phyloP scores from a whole-genome alignment of 495 filamentous ascomycete species.

The Penicillium paradoxum region DNA sequence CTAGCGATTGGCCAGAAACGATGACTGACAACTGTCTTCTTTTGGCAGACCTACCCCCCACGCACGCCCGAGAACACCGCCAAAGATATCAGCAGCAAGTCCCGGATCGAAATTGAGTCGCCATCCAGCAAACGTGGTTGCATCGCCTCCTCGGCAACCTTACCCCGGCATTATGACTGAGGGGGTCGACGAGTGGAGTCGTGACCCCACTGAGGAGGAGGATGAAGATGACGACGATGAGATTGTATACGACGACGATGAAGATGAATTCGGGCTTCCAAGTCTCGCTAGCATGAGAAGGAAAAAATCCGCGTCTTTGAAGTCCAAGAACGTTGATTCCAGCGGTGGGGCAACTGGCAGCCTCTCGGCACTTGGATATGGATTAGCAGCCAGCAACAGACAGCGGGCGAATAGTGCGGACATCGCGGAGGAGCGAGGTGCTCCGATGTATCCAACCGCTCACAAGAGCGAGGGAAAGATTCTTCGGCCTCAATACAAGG shows the following conservation, averaged over 20 bases:
- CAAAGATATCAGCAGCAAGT: slow-evolving; percentile 40
- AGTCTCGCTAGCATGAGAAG: slow-evolving; percentile 84
- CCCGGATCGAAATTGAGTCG: slow-evolving; percentile 48
- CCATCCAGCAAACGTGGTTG: slow-evolving; percentile 45
- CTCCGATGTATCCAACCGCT: slow-evolving; percentile 79
- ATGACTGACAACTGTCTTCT: slow-evolving; percentile 20
- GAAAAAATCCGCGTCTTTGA: slow-evolving; percentile 50
- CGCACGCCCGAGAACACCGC: slow-evolving; percentile 59
- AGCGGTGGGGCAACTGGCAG: slow-evolving; percentile 31
- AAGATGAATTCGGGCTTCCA: slow-evolving; percentile 90
- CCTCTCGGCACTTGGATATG: slow-evolving; percentile 32
- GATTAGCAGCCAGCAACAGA: slow-evolving; percentile 25
- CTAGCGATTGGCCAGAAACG: not conserved
- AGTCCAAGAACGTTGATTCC: slow-evolving; percentile 40
- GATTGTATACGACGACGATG: slow-evolving; percentile 76
- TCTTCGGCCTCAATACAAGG: slow-evolving; percentile 93
- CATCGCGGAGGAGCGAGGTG: slow-evolving; percentile 84
- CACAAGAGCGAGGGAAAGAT: slow-evolving; percentile 92
- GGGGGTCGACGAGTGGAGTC: slow-evolving; percentile 71
- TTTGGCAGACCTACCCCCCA: slow-evolving; percentile 48
- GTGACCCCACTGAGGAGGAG: slow-evolving; percentile 49
- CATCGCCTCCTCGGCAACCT: slow-evolving; percentile 59
- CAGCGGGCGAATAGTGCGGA: slow-evolving; percentile 73
- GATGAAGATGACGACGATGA: slow-evolving; percentile 58
- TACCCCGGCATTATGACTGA: slow-evolving; percentile 74